Percentiles rank a stretch among this genome's conserved stretches.
These are phyloP conservation scores for Polytrichum commune DNA, from an alignment of 225 moss, liverwort and hornwort species.

Conservation along the genomic window DNA sequence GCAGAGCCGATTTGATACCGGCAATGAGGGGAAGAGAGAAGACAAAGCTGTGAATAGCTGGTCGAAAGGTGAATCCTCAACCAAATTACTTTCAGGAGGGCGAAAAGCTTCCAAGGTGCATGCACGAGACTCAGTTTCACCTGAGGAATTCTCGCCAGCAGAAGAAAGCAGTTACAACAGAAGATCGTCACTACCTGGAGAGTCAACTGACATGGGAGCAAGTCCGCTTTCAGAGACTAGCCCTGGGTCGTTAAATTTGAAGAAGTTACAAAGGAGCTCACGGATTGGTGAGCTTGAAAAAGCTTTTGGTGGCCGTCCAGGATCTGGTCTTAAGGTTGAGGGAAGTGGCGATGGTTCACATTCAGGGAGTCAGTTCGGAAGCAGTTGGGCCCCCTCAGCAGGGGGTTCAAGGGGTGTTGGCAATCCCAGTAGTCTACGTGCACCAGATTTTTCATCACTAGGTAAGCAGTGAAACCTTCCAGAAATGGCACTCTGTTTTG, in stretches of 20 bases:
- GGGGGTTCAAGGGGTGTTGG: conserved; percentile 23
- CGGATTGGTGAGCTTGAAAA: conserved; percentile 35
- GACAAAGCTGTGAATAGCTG: conserved; percentile 57
- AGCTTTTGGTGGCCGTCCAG: conserved; percentile 28
- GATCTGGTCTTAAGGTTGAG: conserved; percentile 47
- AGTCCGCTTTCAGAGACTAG: conserved; percentile 48
- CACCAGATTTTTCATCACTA: conserved; percentile 32
- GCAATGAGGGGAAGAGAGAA: conserved; percentile 34
- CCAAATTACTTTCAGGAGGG: conserved; percentile 42
- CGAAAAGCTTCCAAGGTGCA: conserved; percentile 55
- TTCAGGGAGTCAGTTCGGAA: conserved; percentile 19
- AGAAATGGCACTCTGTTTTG: too few species aligned
- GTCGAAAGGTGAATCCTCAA: conserved; percentile 53
- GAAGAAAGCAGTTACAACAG: conserved; percentile 26
- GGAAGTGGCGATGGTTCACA: conserved; percentile 32
- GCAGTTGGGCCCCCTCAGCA: conserved; percentile 33
- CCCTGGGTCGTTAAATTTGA: conserved; percentile 46
- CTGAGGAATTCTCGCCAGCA: conserved; percentile 32
- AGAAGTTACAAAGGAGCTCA: conserved; percentile 51
- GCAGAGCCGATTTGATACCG: conserved; percentile 60
- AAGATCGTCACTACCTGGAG: conserved; percentile 25
- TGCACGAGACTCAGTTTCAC: conserved; percentile 48
- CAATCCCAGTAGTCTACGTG: conserved; percentile 17
- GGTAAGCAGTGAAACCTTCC: conserved; percentile 20
- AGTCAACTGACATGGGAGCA: conserved; percentile 39